Base-by-base conservation (phyloP, 2,329 filamentous ascomycete genomes). In the Pyrenochaeta sp. region DNA sequence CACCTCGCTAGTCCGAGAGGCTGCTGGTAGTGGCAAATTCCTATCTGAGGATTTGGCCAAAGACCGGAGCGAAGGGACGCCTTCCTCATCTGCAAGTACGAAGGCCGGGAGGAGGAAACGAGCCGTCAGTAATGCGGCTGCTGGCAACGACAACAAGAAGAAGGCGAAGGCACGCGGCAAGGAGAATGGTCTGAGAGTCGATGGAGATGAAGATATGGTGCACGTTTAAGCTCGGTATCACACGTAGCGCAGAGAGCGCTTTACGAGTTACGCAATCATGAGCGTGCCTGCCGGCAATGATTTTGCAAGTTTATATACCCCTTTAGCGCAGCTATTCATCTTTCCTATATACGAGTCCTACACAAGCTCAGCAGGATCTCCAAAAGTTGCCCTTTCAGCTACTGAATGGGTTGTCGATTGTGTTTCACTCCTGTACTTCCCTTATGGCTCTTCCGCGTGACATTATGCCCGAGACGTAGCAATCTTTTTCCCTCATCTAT, bases 1-100 rank as follows among this genome's bases (percentile, higher is more conserved):
- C 52, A 54, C 65, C 7, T 65, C 69, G 2, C 58, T 78, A 13
- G 63, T 76, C 24, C 64, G 60, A 44, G 74, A 76, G 69, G 75
- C 75, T 28, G 62, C 69, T 28, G 71, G 73, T 5, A 72, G 62
- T n/a, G 71, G 67, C n/a, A 73, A 64, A 25, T 76, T 76, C 28
- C 32, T 75, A 40, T 58, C 67, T 2, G 69, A 72, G 2, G 62
- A 68, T 7, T 2, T 65, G 36, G 36, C 59, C 0, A 58, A 42
- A 6, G 55, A 51, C 19, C 43, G 37, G 1, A 53, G 64, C 47
- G 67, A 64, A 10, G 63, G 64, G 1, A 72, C 74, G 1, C 73
- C 69, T 0, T 70, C 68, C 2, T 73, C 71, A 8, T 61, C 61
- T 19, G 54, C 64, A 3, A 72, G 69, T 55, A 51, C 57, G 10